A percentile compares a stretch with the other conserved stretches of the same genome.
Conservation (phyloP, 305 asterid species). For the Rubia tinctorum region DNA sequence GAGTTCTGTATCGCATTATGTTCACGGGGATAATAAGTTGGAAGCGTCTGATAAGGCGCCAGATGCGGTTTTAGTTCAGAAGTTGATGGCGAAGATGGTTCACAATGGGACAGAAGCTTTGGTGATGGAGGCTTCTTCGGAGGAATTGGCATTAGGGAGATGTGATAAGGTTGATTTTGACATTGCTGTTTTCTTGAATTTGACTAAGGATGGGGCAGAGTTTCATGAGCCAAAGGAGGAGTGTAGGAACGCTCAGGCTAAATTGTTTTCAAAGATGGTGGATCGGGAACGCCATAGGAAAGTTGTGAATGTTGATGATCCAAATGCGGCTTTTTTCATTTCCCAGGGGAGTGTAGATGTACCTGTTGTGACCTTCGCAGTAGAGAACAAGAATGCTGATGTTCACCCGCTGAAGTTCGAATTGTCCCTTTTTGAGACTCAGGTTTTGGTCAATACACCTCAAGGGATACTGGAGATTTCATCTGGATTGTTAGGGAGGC, state of each 20-base stretch:
- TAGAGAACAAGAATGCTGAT: conserved; percentile 88
- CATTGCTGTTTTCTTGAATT: conserved; percentile 80
- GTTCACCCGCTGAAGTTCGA: conserved; percentile 80
- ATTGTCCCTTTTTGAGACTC: conserved; percentile 86
- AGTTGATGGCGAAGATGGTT: conserved; percentile 85
- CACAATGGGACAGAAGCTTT: conserved; percentile 87
- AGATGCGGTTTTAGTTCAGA: conserved; percentile 76
- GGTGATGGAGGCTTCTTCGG: conserved; percentile 86
- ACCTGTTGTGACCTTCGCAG: conserved; percentile 80
- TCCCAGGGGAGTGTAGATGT: conserved; percentile 72
- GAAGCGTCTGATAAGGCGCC: conserved; percentile 44
- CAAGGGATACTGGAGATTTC: conserved; percentile 90
- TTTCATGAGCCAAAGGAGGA: conserved; percentile 70
- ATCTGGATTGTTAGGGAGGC: conserved; percentile 94
- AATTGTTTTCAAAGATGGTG: conserved; percentile 76
- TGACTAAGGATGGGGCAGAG: conserved; percentile 68
- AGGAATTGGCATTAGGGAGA: conserved; percentile 55
- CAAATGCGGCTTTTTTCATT: conserved; percentile 61
- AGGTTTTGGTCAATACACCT: conserved; percentile 88
- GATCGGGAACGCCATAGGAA: conserved; percentile 79
- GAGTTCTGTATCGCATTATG: conserved; percentile 64
- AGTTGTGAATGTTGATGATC: conserved; percentile 83
- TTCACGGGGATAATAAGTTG: conserved; percentile 85
- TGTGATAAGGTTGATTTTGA: conserved; percentile 90
- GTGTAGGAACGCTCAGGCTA: conserved; percentile 58